Base-by-base conservation (phyloP, 768 basidiomycete genomes). In the Rhizopogon sp. region DNA sequence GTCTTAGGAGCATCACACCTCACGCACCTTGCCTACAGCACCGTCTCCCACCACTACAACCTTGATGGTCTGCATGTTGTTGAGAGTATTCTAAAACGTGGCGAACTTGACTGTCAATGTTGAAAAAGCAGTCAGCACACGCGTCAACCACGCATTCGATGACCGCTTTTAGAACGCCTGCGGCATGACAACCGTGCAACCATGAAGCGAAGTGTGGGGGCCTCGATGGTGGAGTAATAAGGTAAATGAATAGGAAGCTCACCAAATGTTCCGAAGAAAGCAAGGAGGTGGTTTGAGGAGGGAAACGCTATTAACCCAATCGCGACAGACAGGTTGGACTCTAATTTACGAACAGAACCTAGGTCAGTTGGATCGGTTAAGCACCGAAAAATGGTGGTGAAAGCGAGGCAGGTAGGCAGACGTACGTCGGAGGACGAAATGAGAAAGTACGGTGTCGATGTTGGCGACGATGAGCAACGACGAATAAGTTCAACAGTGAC, bases 1-100 rank as follows among this genome's bases (percentile, higher is more conserved):
- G 44, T 2, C 14, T 11, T 14, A 5, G 10, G 42, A 8, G 28
- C 2, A 44, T 28, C 29, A 25, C 28, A 37, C 14, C 57, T 59
- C 59, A 75, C 88, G 63, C 68, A 93, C 93, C 88, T 97, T 97
- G 77, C 93, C 93, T 62, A 96, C 93, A 65, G 93, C 93, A 87
- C 93, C 94, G 79, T 96, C 94, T 68, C 93, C 93, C 61, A 96
- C 94, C 54, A 94, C 94, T 68, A 96, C 93, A 74, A 93, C 95
- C 76, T 97, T 96, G 72, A 96, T 97, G 53, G 94, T 97, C 71
- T 97, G 93, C 93, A 96, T 96, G 58, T 60, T 43, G 55, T 60
- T 56, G 57, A 58, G 46, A 47, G 52, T 40, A 59, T 60, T 56
- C 57, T 56, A 60, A 43, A 42, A 41, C 44, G 62, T 60, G 56